Evolutionary conservation across 805 yeast genomes (phyloP), one percentile per base, ranked within the genome.

Genomic region (Torulaspora franciscae): DNA sequence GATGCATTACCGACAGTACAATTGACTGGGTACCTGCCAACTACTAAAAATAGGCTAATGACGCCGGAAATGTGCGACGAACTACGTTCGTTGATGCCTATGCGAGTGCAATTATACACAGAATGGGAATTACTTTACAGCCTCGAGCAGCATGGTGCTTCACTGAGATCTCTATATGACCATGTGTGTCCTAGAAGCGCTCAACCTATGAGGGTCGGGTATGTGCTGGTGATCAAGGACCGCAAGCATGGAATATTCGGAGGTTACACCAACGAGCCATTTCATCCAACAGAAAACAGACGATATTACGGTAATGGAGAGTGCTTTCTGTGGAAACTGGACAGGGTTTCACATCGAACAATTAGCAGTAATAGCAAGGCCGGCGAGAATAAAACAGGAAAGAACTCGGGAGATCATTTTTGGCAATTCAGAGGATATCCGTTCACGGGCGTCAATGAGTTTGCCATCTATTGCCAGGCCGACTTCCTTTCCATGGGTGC

Each of bases 271-370:
- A 88, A 88, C 62, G 95, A 86, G 54, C 71, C 76, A 43, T 73
- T 85, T 47, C 80, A 76, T 47, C 83, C 89, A 1, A 76, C 81
- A 46, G 95, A 86, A 40, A 76, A 77, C 39, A 79, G 78, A 56
- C 73, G 86, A 46, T 91, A 81, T 66, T 85, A 82, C 55, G 99
- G 99, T 0, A 90, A 90, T 66, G 96, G 97, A 0, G 96, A 91
- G 63, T 89, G 98, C 59, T 90, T 93, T 56, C 71, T 91, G 17
- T 91, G 96, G 96, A 85, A 82, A 52, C 58, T 76, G n/a, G 85
- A 79, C 49, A 65, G 60, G 25, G 71, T 72, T 6, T 66, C 64
- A 25, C 62, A 65, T 40, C 33, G 45, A n/a, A 35, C n/a, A 11
- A 32, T 41, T 7, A 32, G 34, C 2, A 43, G 33, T 26, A 41